These are phyloP conservation scores for Daldinia loculata DNA, from an alignment of 495 filamentous ascomycete genomes.

Conservation along the genomic window DNA sequence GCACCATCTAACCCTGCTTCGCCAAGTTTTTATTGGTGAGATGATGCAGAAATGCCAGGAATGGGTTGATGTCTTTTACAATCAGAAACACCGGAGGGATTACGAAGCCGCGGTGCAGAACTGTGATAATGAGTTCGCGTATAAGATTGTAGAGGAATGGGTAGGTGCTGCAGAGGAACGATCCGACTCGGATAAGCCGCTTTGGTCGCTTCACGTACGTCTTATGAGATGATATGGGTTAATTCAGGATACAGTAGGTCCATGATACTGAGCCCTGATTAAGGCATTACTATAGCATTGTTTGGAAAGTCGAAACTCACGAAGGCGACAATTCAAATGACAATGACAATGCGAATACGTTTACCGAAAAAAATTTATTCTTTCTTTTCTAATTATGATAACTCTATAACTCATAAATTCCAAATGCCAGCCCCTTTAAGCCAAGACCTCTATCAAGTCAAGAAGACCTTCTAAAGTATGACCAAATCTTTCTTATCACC, in stretches of 20 bases:
- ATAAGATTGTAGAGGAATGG: constrained; percentile 38
- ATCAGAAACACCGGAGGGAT: constrained; percentile 28
- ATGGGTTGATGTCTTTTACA: constrained; percentile 31
- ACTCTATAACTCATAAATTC: background rate
- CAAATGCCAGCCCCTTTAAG: background rate
- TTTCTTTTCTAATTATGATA: background rate
- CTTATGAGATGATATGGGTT: constrained; percentile 14
- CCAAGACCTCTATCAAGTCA: background rate
- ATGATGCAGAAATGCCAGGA: constrained; percentile 43
- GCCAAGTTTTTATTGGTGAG: constrained; percentile 44
- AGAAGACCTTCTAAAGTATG: background rate
- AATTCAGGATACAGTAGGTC: background rate
- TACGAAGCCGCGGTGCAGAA: constrained; percentile 43
- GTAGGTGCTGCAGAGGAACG: constrained; percentile 23
- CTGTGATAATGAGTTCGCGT: constrained; percentile 43
- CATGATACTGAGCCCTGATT: background rate
- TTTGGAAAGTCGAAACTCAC: background rate
- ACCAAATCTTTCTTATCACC: constrained; percentile 10
- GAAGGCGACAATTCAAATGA: background rate
- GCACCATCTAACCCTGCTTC: constrained; percentile 49
- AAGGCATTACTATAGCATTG: background rate
- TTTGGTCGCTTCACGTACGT: constrained; percentile 26
- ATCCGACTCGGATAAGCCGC: background rate
- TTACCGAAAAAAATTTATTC: no score
- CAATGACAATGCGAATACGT: no score